phyloP scores from a whole-genome alignment of 2,329 filamentous ascomycete species.

The Emericellopsis atlantica region DNA sequence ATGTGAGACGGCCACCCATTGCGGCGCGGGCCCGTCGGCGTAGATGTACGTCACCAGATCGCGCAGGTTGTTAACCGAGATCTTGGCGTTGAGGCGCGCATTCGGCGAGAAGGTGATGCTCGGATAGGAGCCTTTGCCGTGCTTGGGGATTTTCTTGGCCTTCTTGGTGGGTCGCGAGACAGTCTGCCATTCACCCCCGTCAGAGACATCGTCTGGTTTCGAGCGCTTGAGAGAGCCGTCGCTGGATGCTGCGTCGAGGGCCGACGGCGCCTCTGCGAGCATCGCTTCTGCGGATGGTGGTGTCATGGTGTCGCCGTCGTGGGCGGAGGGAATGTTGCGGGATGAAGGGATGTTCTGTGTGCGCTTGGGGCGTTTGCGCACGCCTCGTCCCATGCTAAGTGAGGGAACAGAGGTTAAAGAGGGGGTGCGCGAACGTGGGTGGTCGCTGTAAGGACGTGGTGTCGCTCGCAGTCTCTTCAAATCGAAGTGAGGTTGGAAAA shows the following conservation, averaged over 20 bases:
- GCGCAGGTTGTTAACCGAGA: conserved; percentile 50
- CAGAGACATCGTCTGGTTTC: conserved; percentile 29
- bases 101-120: conserved; percentile 43
- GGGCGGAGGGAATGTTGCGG: too few species aligned
- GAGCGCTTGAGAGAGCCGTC: conserved; percentile 34
- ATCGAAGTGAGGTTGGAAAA: too few species aligned
- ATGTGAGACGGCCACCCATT: conserved; percentile 52
- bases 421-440: too few species aligned
- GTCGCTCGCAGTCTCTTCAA: too few species aligned
- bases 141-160: conserved; percentile 45
- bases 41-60: conserved; percentile 54
- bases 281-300: too few species aligned
- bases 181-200: conserved; percentile 38
- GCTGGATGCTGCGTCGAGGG: conserved; percentile 9
- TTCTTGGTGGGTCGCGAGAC: conserved; percentile 45
- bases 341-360: too few species aligned
- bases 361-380: too few species aligned
- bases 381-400: too few species aligned
- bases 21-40: conserved; percentile 50
- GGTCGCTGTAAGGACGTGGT: too few species aligned
- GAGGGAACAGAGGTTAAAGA: too few species aligned
- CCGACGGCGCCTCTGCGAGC: background rate
- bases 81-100: conserved; percentile 46
- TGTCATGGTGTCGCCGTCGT: too few species aligned
- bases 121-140: conserved; percentile 42